phyloP scores from a whole-genome alignment of 2,329 filamentous ascomycete species.

The Mycosphaerella arachidis region DNA sequence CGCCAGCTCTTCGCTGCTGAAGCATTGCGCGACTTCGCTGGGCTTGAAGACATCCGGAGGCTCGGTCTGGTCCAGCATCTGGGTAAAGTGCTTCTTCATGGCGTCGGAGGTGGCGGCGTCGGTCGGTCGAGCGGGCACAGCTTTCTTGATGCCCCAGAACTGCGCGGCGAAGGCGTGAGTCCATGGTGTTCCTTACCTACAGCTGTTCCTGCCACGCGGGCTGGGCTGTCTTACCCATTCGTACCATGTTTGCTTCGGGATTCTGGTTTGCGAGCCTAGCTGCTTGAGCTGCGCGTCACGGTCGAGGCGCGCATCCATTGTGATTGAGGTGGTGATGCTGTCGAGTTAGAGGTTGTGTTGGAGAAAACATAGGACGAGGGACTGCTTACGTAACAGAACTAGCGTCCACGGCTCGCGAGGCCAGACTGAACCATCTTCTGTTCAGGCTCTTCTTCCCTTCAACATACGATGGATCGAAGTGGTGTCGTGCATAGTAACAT shows the following conservation, averaged over 20 bases:
- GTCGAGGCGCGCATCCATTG: constrained; percentile 23
- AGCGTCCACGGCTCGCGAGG: neutral
- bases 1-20: constrained; percentile 39
- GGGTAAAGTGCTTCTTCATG: constrained; percentile 24
- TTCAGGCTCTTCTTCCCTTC: neutral
- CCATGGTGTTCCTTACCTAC: neutral
- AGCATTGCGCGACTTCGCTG: constrained; percentile 44
- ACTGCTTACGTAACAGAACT: neutral
- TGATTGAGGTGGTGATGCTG: neutral
- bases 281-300: constrained; percentile 18
- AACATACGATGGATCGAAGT: neutral
- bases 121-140: constrained; percentile 16
- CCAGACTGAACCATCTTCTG: neutral
- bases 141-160: constrained; percentile 14
- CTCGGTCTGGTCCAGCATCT: constrained; percentile 29
- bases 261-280: constrained; percentile 14
- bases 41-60: constrained; percentile 49
- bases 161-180: neutral
- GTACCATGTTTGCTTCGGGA: constrained; percentile 22
- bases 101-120: constrained; percentile 27
- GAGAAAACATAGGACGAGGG: neutral
- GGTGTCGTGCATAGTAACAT: neutral
- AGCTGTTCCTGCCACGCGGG: neutral
- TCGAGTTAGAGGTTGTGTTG: neutral
- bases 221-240: constrained; percentile 16